These are phyloP conservation scores for Sporothrix luriei DNA, from an alignment of 2,329 filamentous ascomycete species.

Conservation along the genomic window DNA sequence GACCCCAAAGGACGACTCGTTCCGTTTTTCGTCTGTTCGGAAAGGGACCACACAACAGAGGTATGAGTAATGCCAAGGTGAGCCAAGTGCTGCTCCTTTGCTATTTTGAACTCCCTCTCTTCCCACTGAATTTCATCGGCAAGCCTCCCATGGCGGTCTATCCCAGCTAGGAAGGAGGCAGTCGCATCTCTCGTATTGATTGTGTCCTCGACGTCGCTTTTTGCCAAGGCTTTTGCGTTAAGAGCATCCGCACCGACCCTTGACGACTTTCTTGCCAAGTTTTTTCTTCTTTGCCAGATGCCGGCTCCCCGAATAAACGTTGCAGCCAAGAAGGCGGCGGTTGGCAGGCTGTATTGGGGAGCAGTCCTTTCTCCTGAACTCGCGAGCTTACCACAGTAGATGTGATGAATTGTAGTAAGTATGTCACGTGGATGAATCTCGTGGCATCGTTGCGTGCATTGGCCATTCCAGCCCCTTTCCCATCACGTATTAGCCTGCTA, in stretches of 20 bases:
- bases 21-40: background rate
- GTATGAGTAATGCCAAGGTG: slow-evolving; percentile 16
- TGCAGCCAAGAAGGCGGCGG: slow-evolving; percentile 11
- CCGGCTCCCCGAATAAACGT: slow-evolving; percentile 15
- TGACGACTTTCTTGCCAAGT: background rate
- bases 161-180: slow-evolving; percentile 24
- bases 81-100: slow-evolving; percentile 20
- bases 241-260: background rate
- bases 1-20: background rate
- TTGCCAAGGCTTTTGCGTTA: slow-evolving; percentile 14
- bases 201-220: slow-evolving; percentile 2
- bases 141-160: slow-evolving; percentile 6
- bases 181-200: background rate
- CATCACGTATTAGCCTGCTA: slow-evolving; percentile 8
- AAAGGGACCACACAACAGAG: background rate
- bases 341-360: background rate
- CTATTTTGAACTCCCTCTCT: background rate
- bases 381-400: too few relatives aligned
- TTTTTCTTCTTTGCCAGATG: slow-evolving; percentile 4
- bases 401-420: too few relatives aligned
- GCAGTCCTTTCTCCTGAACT: background rate
- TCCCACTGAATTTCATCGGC: background rate
- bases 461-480: background rate
- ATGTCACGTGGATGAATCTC: background rate
- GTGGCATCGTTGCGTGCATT: background rate